These are phyloP conservation scores for Theobroma cacao DNA, from an alignment of 345 rosid species.

Conservation along the genomic window DNA sequence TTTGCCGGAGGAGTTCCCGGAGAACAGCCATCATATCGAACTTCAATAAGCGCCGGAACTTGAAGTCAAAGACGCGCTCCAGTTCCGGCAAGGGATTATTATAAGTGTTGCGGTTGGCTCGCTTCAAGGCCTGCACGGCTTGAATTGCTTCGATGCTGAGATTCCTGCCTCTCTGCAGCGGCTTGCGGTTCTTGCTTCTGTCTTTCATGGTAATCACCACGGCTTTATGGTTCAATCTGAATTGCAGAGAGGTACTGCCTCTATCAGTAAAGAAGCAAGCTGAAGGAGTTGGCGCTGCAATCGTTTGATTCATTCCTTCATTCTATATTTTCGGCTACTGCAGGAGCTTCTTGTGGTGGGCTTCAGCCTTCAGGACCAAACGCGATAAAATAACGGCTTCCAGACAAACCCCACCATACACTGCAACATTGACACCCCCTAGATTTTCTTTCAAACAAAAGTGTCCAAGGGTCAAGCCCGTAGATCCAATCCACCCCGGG, in stretches of 20 bases:
- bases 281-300: neutral
- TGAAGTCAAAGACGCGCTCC: slow-evolving; percentile 39
- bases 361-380: too few species aligned
- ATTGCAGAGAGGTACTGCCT: neutral
- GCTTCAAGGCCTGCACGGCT: slow-evolving; percentile 68
- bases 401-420: neutral
- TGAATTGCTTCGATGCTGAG: slow-evolving; percentile 89
- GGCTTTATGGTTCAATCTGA: slow-evolving; percentile 4
- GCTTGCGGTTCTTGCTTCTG: slow-evolving; percentile 73
- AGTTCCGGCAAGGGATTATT: slow-evolving; percentile 11
- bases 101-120: slow-evolving; percentile 38
- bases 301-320: neutral
- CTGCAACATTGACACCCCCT: too few species aligned
- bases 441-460: too few species aligned
- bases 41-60: slow-evolving; percentile 69
- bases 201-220: slow-evolving; percentile 50
- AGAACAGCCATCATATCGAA: slow-evolving; percentile 81
- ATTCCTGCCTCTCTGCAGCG: slow-evolving; percentile 70
- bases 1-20: slow-evolving; percentile 74
- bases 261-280: neutral
- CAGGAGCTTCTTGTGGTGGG: too few species aligned
- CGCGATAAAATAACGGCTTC: neutral
- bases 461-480: too few species aligned
- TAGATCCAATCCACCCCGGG: too few species aligned
- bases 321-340: neutral